Evolutionary conservation across 2,329 filamentous ascomycete genomes (phyloP).

Genomic region (Beauveria asiatica): DNA sequence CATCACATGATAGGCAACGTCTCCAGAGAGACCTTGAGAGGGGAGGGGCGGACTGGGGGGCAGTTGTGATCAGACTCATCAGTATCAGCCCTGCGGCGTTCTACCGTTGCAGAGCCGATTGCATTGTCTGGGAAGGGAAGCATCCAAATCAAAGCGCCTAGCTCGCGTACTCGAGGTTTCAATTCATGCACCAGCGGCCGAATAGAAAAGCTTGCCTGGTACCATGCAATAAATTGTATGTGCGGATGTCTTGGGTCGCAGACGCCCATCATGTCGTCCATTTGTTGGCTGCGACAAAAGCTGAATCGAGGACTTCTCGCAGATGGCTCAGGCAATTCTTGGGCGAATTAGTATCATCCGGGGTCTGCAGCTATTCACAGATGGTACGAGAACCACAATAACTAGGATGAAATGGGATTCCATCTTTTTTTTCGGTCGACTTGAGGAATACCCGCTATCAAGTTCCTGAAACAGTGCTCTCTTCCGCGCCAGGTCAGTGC

Average conservation of each 20-base stretch:
- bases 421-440: not conserved
- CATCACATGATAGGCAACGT: too few relatives aligned
- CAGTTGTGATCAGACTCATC: not conserved
- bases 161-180: not conserved
- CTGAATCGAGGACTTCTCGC: too few relatives aligned
- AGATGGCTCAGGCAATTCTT: too few relatives aligned
- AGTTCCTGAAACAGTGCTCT: not conserved
- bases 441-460: not conserved
- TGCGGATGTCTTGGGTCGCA: too few relatives aligned
- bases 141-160: not conserved
- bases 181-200: too few relatives aligned
- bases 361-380: too few relatives aligned
- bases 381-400: not conserved
- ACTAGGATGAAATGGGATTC: not conserved
- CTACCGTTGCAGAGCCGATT: not conserved
- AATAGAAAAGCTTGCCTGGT: too few relatives aligned
- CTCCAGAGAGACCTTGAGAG: too few relatives aligned
- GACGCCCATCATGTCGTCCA: too few relatives aligned
- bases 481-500: slow-evolving; percentile 1
- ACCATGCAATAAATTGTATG: too few relatives aligned
- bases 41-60: not conserved
- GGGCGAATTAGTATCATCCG: too few relatives aligned
- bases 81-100: not conserved
- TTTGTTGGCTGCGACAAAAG: too few relatives aligned
- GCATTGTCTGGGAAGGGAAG: not conserved